A percentile compares a stretch with the other conserved stretches of the same genome.
Evolutionary conservation across 2,329 filamentous ascomycete genomes (phyloP).

Genomic region (Diaporthe ampelina): DNA sequence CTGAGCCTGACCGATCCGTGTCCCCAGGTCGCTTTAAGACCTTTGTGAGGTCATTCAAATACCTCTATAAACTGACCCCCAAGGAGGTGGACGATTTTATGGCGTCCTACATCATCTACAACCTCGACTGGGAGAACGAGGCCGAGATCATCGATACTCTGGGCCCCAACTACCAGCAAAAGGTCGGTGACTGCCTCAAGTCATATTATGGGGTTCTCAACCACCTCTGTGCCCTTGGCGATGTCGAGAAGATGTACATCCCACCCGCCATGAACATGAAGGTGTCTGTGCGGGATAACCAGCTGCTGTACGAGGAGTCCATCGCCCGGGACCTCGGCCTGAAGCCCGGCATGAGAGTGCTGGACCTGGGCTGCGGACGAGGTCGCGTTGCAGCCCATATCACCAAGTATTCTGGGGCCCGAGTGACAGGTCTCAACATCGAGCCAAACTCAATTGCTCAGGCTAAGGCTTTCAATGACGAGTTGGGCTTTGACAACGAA

Average conservation of each 20-base stretch:
- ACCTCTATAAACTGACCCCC: conserved; percentile 61
- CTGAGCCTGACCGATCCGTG: conserved; percentile 58
- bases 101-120: conserved; percentile 70
- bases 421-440: conserved; percentile 67
- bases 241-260: conserved; percentile 72
- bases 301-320: conserved; percentile 66
- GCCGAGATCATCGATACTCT: conserved; percentile 61
- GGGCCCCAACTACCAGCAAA: conserved; percentile 63
- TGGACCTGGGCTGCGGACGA: conserved; percentile 67
- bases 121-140: conserved; percentile 67
- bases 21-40: conserved; percentile 63
- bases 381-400: conserved; percentile 68
- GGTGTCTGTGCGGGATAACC: conserved; percentile 64
- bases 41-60: conserved; percentile 64
- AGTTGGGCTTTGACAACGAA: conserved; percentile 59
- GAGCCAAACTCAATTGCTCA: conserved; percentile 66
- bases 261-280: conserved; percentile 66
- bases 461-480: conserved; percentile 58
- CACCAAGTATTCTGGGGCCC: conserved; percentile 60
- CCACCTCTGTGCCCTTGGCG: conserved; percentile 67
- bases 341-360: conserved; percentile 59
- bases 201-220: conserved; percentile 68
- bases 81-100: conserved; percentile 69
- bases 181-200: conserved; percentile 64
- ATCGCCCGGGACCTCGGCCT: conserved; percentile 62